Evolutionary conservation across 805 yeast genomes (phyloP).

Genomic region (Hanseniaspora lachancei): DNA sequence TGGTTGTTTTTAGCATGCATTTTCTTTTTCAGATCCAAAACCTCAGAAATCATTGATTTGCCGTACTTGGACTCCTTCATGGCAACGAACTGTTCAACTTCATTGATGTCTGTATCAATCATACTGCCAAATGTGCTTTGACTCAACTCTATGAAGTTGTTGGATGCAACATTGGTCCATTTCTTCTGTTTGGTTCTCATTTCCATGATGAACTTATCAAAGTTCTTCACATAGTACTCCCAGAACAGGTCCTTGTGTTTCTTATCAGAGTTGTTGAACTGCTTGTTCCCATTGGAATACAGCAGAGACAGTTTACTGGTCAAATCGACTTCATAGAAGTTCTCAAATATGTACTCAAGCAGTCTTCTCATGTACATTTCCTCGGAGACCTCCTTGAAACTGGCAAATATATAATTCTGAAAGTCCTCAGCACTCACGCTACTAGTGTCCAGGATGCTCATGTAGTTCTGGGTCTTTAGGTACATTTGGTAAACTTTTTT

Average conservation of each 20-base stretch:
- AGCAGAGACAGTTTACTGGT: constrained; percentile 10
- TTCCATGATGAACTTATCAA: constrained; percentile 24
- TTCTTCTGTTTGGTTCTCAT: constrained; percentile 11
- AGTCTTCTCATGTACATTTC: constrained; percentile 38
- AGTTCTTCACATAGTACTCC: constrained; percentile 46
- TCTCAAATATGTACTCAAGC: constrained; percentile 11
- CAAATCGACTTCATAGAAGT: constrained; percentile 14
- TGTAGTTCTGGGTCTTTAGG: constrained; percentile 37
- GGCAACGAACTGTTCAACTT: constrained; percentile 10
- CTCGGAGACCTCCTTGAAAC: constrained; percentile 39
- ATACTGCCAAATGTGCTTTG: constrained; percentile 10
- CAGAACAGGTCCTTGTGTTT: constrained; percentile 28
- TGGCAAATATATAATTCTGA: constrained; percentile 24
- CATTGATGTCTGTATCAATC: neutral
- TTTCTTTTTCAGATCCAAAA: constrained; percentile 2
- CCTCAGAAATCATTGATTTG: constrained; percentile 6
- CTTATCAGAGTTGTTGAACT: neutral
- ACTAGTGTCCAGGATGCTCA: constrained; percentile 22
- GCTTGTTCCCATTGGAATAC: constrained; percentile 6
- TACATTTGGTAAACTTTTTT: constrained; percentile 44
- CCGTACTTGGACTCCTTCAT: constrained; percentile 9
- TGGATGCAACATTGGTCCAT: constrained; percentile 9
- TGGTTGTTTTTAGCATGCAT: constrained; percentile 8
- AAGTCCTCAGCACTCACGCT: constrained; percentile 13
- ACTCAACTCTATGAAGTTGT: constrained; percentile 8